phyloP scores from a whole-genome alignment of 2,329 filamentous ascomycete genomes.

The Gyromitra esculenta region DNA sequence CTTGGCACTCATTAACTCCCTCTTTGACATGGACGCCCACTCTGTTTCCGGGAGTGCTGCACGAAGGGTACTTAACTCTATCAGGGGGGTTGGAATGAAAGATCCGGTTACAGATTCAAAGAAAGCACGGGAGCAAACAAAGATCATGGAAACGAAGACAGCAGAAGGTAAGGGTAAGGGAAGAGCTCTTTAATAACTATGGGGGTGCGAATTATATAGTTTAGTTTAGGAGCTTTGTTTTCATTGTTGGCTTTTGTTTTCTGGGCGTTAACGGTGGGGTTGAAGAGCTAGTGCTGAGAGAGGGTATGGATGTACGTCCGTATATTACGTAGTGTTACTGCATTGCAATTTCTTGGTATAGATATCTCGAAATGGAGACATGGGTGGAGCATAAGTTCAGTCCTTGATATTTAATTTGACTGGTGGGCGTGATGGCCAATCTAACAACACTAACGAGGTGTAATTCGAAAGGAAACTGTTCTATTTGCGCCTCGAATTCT shows the following conservation, averaged over 20 bases:
- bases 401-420: neutral
- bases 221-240: neutral
- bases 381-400: neutral
- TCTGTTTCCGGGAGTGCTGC: slow-evolving; percentile 74
- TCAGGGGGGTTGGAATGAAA: slow-evolving; percentile 78
- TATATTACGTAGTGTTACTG: neutral
- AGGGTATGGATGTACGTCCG: neutral
- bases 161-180: neutral
- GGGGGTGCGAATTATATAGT: neutral
- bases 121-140: slow-evolving; percentile 63
- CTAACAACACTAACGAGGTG: neutral
- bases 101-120: slow-evolving; percentile 70
- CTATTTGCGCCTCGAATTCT: no score
- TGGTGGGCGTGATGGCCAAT: neutral
- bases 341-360: neutral
- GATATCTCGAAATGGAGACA: neutral
- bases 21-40: slow-evolving; percentile 76
- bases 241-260: neutral
- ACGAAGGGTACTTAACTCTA: slow-evolving; percentile 77
- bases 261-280: slow-evolving; percentile 29
- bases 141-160: slow-evolving; percentile 42
- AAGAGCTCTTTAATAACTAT: neutral
- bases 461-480: no score
- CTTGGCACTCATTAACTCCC: slow-evolving; percentile 78
- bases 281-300: neutral